Base-by-base conservation (phyloP, 1,284 basidiomycete genomes). In the Singerocomus rubriflavus region DNA sequence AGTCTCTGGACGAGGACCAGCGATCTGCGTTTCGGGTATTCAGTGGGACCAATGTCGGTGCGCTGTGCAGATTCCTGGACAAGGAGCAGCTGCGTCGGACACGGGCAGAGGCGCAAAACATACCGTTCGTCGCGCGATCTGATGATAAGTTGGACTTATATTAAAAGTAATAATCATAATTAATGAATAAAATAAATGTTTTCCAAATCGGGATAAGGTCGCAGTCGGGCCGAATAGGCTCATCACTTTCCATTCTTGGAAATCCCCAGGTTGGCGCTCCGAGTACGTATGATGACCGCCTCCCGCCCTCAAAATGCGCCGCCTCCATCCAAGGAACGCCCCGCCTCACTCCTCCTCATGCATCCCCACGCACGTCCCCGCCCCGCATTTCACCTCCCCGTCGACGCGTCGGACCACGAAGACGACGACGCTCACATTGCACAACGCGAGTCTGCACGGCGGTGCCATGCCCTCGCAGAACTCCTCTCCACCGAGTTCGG, bases 1-100 rank as follows among this genome's bases (percentile, higher is more conserved):
- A 83, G 81, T 64, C 68, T 48, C 65, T 70, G 53, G 77, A 82
- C 38, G 76, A 79, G 52, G 87, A 74, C 57, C 79, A 93, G 64
- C 77, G 81, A 57, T 77, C 82, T 1, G 81, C 82, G 8, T 95
- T 91, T 68, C 87, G 91, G 59, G 93, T 93, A 30, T 98, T 92
- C 64, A 87, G 79, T 13, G 88, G 87, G 25, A 73, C 78, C 40
- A 89, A 88, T 30, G 77, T 98, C 7, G 66, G 62, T 11, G 78
- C 80, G 10, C 72, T 98, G 21, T 58, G 38, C 56, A 83, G 81
- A 27, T 87, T 86, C 63, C 57, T 87, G 54, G 79, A 84, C 65
- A 84, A 86, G 68, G 85, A 87, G 64, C 77, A 76, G 44, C 63
- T 64, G 53, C 74, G 84, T 38, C 75, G 73, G 38, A 74, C 75